A percentile compares a stretch with the other conserved stretches of the same genome.
These are phyloP conservation scores for Simmondsia chinensis DNA, from an alignment of 148 eudicot species.

Conservation along the genomic window DNA sequence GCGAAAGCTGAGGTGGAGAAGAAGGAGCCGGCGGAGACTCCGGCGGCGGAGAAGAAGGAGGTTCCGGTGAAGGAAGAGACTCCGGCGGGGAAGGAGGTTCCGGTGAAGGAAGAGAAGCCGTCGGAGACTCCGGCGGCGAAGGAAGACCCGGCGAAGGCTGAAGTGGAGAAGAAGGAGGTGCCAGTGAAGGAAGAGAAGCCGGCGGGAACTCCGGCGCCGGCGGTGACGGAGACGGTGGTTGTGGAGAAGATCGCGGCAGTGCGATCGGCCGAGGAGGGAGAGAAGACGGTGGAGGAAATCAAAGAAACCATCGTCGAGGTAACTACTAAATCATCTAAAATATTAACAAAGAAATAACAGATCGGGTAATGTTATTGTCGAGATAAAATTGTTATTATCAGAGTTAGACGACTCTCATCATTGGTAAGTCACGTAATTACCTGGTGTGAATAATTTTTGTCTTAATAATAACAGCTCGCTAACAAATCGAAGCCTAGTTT, in stretches of 20 bases:
- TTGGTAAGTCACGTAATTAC: no score
- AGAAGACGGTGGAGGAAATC: conserved; percentile 29
- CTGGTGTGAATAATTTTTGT: no score
- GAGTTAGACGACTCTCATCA: no score
- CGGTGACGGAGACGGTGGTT: not conserved
- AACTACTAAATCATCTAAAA: no score
- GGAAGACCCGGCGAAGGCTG: not conserved
- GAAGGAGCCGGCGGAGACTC: not conserved
- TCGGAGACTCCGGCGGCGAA: not conserved
- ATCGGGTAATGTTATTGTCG: no score
- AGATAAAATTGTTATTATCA: no score
- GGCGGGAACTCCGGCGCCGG: not conserved
- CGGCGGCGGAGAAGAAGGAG: not conserved
- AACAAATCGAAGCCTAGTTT: no score
- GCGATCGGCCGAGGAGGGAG: conserved; percentile 27
- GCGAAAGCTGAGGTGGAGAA: not conserved
- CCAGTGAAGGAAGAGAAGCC: not conserved
- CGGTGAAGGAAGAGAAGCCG: not conserved
- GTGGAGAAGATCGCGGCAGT: not conserved
- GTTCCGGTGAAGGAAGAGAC: not conserved
- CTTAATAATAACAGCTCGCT: no score
- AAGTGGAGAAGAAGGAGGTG: not conserved
- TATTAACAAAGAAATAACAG: no score
- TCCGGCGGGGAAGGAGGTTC: not conserved
- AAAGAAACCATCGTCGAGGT: conserved; percentile 21